Conservation (phyloP, 2,329 filamentous ascomycete genomes). For the Botrytis pseudocinerea region DNA sequence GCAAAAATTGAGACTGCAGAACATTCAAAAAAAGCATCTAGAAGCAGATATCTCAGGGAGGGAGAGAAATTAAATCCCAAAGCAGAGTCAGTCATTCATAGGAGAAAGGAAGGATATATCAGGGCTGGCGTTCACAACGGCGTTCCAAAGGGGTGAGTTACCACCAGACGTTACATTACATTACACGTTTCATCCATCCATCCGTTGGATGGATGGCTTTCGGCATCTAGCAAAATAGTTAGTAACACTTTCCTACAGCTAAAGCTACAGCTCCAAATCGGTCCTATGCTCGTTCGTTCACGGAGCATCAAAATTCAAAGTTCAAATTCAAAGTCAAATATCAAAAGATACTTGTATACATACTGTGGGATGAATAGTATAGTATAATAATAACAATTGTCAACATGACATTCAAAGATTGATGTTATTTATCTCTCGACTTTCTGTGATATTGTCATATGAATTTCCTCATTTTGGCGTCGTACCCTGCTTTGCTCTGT, state of each 20-base stretch:
- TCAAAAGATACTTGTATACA: background rate
- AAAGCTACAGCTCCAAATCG: no score
- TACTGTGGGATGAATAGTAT: background rate
- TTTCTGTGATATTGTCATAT: background rate
- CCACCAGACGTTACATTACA: background rate
- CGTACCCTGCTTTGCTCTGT: background rate
- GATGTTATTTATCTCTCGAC: no score
- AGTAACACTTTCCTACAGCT: background rate
- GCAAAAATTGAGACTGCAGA: background rate
- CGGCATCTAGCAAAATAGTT: background rate
- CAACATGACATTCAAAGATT: no score
- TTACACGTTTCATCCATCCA: background rate
- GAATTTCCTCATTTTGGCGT: background rate
- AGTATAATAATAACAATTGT: no score
- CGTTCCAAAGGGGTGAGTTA: slow-evolving; percentile 18
- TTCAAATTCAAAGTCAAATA: background rate
- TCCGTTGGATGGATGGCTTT: background rate
- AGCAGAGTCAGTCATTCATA: no score
- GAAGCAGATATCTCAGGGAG: no score
- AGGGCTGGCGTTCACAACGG: slow-evolving; percentile 1
- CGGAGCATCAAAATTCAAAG: background rate
- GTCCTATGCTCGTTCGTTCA: background rate
- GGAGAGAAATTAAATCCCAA: no score
- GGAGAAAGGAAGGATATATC: background rate
- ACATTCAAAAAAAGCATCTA: no score